Evolutionary conservation across 768 basidiomycete genomes (phyloP), one percentile per base, ranked within the genome.

Genomic region (Boletellus ananas): DNA sequence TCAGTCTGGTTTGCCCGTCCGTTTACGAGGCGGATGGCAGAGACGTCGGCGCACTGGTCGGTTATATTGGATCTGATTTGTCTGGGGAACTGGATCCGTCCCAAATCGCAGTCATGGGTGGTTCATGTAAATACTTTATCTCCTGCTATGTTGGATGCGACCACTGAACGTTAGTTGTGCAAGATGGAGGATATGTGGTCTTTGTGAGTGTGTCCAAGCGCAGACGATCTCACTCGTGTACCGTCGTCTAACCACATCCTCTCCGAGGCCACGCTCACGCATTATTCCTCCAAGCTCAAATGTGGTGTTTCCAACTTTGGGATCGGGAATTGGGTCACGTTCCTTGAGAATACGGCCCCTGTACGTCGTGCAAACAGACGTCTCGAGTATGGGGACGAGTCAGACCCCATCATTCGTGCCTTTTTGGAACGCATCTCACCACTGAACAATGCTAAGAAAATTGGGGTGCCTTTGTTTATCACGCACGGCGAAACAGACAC

Each of bases 251-350:
- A 64, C 33, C 10, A 0, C 11, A n/a, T 5, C 9, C 17, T 23
- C 16, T 29, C n/a, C 18, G 49, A 73, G 72, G 73, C 73, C 4
- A 65, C 71, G 17, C 62, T 75, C 47, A 64, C 65, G 9, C 72
- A 75, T 43, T 74, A 71, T 38, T 74, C 74, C 16, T 57, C 69
- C 48, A 69, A 68, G 54, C 65, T 75, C 33, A 66, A 57, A 34
- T 74, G 74, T 29, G 73, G 73, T 2, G 52, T 75, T 13, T 70
- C 72, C 31, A 70, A 74, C 52, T 75, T 68, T 50, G 73, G 72
- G 11, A 66, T 75, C 20, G 60, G 58, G 20, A 69, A 74, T 49
- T 74, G 69, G 65, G 60, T 67, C 11, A 72, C 70, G 1, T 74
- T 74, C 54, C 69, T 74, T n/a, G 60, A 72, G 52, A 72, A 73